Percentiles rank a stretch among this genome's conserved stretches.
Conservation (phyloP, 306 rosid genomes). For the Ziziphus jujuba region DNA sequence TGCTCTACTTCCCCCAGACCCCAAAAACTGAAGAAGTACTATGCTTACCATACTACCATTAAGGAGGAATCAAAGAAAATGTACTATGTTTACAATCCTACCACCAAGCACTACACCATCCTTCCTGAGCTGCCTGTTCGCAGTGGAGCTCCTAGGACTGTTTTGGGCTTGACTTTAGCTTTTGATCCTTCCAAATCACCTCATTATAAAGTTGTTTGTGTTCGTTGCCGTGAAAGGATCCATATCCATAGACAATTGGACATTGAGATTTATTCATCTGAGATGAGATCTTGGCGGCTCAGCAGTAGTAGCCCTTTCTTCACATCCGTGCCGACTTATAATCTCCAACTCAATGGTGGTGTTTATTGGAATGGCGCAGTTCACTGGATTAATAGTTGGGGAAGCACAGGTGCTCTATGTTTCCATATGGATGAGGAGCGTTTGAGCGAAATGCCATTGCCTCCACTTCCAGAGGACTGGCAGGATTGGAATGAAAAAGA, state of each 20-base stretch:
- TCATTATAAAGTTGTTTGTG: not conserved
- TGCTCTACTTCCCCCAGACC: constrained; percentile 7
- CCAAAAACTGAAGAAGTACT: not conserved
- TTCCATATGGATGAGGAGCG: constrained; percentile 18
- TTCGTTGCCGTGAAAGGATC: not conserved
- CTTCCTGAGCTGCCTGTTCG: constrained; percentile 4
- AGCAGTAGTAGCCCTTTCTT: not conserved
- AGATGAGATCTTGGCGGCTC: not conserved
- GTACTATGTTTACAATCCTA: constrained; percentile 15
- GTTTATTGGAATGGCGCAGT: constrained; percentile 33
- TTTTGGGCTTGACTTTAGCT: not conserved
- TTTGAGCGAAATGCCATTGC: constrained; percentile 13
- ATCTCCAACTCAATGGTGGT: not conserved
- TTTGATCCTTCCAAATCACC: not conserved
- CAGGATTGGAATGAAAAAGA: not conserved
- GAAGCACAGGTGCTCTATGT: not conserved
- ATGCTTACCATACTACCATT: too few species aligned
- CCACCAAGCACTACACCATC: constrained; percentile 16
- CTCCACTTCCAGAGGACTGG: constrained; percentile 18
- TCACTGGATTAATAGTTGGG: constrained; percentile 25
- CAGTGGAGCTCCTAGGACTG: too few species aligned
- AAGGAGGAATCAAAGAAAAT: too few species aligned
- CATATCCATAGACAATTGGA: not conserved
- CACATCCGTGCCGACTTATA: too few species aligned
- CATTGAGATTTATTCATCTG: not conserved